phyloP scores from a whole-genome alignment of 2,329 filamentous ascomycete species.

The Ascochyta rabiei region DNA sequence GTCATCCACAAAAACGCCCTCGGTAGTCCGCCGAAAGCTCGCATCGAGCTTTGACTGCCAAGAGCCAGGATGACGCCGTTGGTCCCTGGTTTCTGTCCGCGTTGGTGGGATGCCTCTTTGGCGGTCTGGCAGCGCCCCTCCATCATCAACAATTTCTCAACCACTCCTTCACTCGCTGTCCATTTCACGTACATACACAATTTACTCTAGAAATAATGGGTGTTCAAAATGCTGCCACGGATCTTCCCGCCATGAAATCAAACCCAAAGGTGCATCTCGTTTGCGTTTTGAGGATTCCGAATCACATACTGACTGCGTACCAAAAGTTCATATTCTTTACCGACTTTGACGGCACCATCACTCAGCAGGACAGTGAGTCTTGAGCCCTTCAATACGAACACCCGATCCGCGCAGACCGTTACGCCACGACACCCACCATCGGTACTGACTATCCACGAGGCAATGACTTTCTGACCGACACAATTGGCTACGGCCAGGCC shows the following conservation, averaged over 20 bases:
- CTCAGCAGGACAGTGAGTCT: slow-evolving; percentile 68
- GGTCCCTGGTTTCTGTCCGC: slow-evolving; percentile 21
- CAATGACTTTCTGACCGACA: slow-evolving; percentile 82
- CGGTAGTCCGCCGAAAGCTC: slow-evolving; percentile 27
- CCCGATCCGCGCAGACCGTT: slow-evolving; percentile 6
- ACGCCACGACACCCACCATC: slow-evolving; percentile 6
- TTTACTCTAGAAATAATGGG: slow-evolving; percentile 36
- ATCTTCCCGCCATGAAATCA: slow-evolving; percentile 55
- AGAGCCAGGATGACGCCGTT: slow-evolving; percentile 25
- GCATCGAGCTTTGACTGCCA: slow-evolving; percentile 36
- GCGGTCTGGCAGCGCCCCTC: slow-evolving; percentile 5
- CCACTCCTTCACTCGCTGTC: not conserved
- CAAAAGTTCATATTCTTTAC: slow-evolving; percentile 91
- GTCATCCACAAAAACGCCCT: slow-evolving; percentile 23
- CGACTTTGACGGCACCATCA: slow-evolving; percentile 97
- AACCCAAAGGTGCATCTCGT: slow-evolving; percentile 62
- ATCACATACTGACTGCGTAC: slow-evolving; percentile 19
- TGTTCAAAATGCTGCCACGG: slow-evolving; percentile 39
- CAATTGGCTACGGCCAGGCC: slow-evolving; percentile 79
- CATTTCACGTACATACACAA: slow-evolving; percentile 4
- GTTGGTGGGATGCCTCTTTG: slow-evolving; percentile 9
- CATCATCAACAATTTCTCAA: slow-evolving; percentile 14
- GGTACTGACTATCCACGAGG: slow-evolving; percentile 47
- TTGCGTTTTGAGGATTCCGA: slow-evolving; percentile 2
- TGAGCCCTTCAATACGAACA: slow-evolving; percentile 9